A percentile compares a stretch with the other conserved stretches of the same genome.
phyloP scores from a whole-genome alignment of 1,284 basidiomycete genomes.

The Anthracocystis setariae region DNA sequence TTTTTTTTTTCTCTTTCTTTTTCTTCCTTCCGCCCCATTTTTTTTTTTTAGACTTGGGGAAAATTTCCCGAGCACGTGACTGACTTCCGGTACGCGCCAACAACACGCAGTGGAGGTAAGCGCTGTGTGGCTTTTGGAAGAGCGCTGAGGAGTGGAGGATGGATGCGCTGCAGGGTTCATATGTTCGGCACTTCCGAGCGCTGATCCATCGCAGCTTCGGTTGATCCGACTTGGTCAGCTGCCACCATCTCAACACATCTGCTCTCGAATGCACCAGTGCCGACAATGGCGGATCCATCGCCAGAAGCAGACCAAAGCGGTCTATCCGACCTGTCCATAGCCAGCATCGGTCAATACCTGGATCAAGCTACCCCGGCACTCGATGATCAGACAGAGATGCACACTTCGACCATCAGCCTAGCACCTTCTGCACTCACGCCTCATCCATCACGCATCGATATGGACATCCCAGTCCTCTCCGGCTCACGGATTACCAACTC shows the following conservation, averaged over 20 bases:
- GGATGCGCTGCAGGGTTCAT: constrained; percentile 30
- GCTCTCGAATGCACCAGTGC: background rate
- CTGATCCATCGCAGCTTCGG: background rate
- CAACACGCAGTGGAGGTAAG: constrained; percentile 14
- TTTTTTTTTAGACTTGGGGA: background rate
- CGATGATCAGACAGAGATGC: background rate
- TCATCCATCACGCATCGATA: background rate
- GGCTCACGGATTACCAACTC: background rate
- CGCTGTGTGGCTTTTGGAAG: too few species aligned
- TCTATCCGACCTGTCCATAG: constrained; percentile 36
- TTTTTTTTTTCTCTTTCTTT: constrained; percentile 3
- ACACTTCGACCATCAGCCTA: background rate
- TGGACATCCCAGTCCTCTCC: constrained; percentile 1
- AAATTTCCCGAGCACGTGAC: constrained; percentile 28
- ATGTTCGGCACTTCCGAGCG: constrained; percentile 4
- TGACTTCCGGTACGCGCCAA: constrained; percentile 19
- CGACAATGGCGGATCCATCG: constrained; percentile 19
- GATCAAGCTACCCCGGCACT: constrained; percentile 7
- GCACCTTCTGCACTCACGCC: background rate
- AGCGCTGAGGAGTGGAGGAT: constrained; percentile 1
- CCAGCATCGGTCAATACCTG: constrained; percentile 12
- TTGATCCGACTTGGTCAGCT: constrained; percentile 3
- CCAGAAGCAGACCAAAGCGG: constrained; percentile 30
- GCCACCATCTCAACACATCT: background rate
- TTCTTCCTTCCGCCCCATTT: constrained; percentile 2